Evolutionary conservation across 1,284 basidiomycete genomes (phyloP), one percentile per base, ranked within the genome.

Genomic region (Pseudozyma thailandica): DNA sequence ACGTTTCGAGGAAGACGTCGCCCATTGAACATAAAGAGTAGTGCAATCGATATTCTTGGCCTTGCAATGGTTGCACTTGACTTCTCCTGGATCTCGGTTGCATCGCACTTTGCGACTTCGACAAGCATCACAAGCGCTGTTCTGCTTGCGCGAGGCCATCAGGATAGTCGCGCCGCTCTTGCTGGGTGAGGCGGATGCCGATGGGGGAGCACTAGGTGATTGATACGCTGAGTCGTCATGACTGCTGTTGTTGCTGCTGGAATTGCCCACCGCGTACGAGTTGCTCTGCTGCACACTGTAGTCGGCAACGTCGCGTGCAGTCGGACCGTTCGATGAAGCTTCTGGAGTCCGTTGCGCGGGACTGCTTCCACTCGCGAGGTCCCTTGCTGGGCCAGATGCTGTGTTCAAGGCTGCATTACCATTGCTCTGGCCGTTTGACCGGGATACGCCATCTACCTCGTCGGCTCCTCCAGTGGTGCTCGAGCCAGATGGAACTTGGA

Each of bases 41-140:
- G 77, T 79, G 51, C 77, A 79, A 7, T 75, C 74, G 27, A 76
- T 74, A 50, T 71, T 66, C 44, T 79, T 79, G 41, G 68, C 59
- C 53, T 72, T 70, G 55, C 77, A 79, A 48, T 79, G 74, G 37
- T 51, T 56, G 58, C 77, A 77, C 61, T 72, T 77, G 31, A 37
- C 56, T 45, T 77, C 70, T 30, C 73, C 71, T 18, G 61, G 56
- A 15, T 71, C 59, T 48, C 64, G 20, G 30, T 75, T 69, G 58
- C 77, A 79, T 16, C 66, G 58, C 4, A 79, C 76, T 53, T 79
- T 79, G 37, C 77, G 64, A 28, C 70, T 69, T 41, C 77, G 51
- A 33, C 77, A 79, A 9, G 74, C 72, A 45, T 79, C 77, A 50
- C 77, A 79, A 3, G 75, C 71, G 25, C 59, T 68, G 42, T 79